Percentiles rank a stretch among this genome's conserved stretches.
Evolutionary conservation across 495 filamentous ascomycete genomes (phyloP).

Genomic region (Podospora tetraspora): DNA sequence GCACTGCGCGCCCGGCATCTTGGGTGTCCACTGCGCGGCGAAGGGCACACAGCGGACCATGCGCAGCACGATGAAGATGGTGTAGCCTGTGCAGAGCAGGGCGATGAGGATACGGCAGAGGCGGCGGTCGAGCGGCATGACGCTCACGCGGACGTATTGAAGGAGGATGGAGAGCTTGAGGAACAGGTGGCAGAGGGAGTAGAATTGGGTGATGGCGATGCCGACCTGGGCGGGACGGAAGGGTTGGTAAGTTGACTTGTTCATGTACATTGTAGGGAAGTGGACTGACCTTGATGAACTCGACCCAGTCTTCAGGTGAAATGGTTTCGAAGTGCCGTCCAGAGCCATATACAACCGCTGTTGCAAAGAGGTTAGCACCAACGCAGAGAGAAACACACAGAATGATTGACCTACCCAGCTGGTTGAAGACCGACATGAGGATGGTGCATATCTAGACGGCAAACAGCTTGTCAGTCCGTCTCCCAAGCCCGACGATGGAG

Average conservation of each 20-base stretch:
- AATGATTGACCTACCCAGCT: neutral
- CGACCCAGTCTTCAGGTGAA: neutral
- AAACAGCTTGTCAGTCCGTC: neutral
- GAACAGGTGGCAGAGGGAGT: constrained; percentile 8
- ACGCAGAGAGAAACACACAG: neutral
- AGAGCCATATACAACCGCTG: neutral
- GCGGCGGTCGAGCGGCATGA: constrained; percentile 9
- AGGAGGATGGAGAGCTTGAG: constrained; percentile 15
- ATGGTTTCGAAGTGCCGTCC: neutral
- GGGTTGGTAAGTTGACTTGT: neutral
- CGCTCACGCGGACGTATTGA: constrained; percentile 8
- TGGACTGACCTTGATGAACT: neutral
- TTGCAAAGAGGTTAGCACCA: neutral
- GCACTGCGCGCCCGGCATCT: constrained; percentile 6
- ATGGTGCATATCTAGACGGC: neutral
- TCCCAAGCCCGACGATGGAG: neutral
- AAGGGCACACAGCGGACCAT: constrained; percentile 8
- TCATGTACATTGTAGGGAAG: too few species aligned
- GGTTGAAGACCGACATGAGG: constrained; percentile 1
- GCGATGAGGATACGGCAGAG: constrained; percentile 10
- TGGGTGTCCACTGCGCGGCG: constrained; percentile 5
- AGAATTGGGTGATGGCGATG: constrained; percentile 7
- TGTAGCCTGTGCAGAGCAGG: constrained; percentile 1
- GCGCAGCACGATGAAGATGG: constrained; percentile 1
- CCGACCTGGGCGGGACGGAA: neutral